Percentiles rank a stretch among this genome's conserved stretches.
Evolutionary conservation across 345 rosid genomes (phyloP).

Genomic region (Sisymbrium altissimum): DNA sequence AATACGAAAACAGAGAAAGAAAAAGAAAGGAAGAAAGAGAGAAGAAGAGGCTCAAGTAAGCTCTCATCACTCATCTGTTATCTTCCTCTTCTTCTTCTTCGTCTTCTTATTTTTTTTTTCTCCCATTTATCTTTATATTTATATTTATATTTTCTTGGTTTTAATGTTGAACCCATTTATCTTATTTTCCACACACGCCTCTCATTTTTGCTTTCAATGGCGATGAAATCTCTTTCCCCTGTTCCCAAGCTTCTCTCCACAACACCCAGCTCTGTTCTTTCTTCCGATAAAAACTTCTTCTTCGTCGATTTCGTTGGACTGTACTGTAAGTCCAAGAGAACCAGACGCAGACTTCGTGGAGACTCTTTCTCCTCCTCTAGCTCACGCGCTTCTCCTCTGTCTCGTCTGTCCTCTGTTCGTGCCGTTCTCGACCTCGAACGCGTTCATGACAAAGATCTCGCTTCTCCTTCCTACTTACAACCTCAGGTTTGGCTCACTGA

Average conservation of each 20-base stretch:
- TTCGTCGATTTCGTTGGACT: constrained; percentile 73
- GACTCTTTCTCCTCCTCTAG: constrained; percentile 29
- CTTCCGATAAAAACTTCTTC: constrained; percentile 38
- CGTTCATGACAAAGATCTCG: constrained; percentile 11
- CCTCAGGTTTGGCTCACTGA: constrained; percentile 45
- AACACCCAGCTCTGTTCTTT: constrained; percentile 43
- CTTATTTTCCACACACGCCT: constrained; percentile 33
- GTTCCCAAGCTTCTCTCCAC: constrained; percentile 49
- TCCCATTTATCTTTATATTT: constrained; percentile 6
- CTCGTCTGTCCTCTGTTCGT: constrained; percentile 39
- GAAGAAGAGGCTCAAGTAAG: constrained; percentile 25
- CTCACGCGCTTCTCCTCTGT: constrained; percentile 32
- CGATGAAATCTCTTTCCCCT: constrained; percentile 51
- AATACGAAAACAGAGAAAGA: constrained; percentile 35
- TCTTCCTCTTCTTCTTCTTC: constrained; percentile 34
- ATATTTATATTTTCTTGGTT: neutral
- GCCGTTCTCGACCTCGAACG: constrained; percentile 53
- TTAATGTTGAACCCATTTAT: constrained; percentile 19
- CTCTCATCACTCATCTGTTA: constrained; percentile 43
- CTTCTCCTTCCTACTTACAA: constrained; percentile 35
- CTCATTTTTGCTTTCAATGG: constrained; percentile 30
- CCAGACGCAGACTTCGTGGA: constrained; percentile 50
- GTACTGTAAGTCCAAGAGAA: constrained; percentile 41
- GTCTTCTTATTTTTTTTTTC: constrained; percentile 5
- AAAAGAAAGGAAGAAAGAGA: constrained; percentile 38